Percentiles rank a stretch among this genome's conserved stretches.
phyloP scores from a whole-genome alignment of 345 rosid genomes.

The Lepidium didymum region DNA sequence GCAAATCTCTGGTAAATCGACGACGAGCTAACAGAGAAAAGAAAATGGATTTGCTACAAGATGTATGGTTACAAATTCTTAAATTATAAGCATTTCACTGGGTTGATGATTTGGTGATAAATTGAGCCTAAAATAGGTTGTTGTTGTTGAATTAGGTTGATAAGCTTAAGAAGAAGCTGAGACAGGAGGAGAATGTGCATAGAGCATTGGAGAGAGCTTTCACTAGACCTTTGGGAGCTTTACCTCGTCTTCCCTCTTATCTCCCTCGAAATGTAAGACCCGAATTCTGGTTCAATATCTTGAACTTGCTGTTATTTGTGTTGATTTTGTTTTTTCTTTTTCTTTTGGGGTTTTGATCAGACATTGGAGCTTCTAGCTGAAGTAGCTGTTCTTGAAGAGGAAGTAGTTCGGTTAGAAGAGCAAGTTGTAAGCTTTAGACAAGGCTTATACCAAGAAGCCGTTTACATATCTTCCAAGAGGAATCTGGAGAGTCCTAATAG shows the following conservation, averaged over 20 bases:
- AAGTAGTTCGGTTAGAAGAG: constrained; percentile 90
- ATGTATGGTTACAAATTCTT: constrained; percentile 43
- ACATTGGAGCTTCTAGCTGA: constrained; percentile 96
- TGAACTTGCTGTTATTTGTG: neutral
- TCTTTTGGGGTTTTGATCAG: constrained; percentile 32
- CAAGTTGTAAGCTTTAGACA: constrained; percentile 84
- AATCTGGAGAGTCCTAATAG: constrained; percentile 41
- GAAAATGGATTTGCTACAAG: constrained; percentile 73
- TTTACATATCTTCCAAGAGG: constrained; percentile 57
- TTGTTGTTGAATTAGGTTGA: constrained; percentile 54
- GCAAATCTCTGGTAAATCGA: constrained; percentile 41
- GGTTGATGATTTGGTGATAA: neutral
- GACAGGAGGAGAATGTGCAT: constrained; percentile 94
- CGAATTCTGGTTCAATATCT: neutral
- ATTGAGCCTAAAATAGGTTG: neutral
- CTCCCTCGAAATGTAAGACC: constrained; percentile 78
- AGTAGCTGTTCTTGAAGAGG: constrained; percentile 97
- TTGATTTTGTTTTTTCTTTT: constrained; percentile 10
- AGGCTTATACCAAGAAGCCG: constrained; percentile 83
- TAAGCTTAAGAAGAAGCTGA: constrained; percentile 86
- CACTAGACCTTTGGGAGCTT: constrained; percentile 86
- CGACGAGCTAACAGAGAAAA: constrained; percentile 68
- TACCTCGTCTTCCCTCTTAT: constrained; percentile 94
- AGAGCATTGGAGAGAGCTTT: constrained; percentile 95
- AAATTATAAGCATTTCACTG: neutral